Evolutionary conservation across 2,329 filamentous ascomycete genomes (phyloP).

Genomic region (Neurospora sp.): DNA sequence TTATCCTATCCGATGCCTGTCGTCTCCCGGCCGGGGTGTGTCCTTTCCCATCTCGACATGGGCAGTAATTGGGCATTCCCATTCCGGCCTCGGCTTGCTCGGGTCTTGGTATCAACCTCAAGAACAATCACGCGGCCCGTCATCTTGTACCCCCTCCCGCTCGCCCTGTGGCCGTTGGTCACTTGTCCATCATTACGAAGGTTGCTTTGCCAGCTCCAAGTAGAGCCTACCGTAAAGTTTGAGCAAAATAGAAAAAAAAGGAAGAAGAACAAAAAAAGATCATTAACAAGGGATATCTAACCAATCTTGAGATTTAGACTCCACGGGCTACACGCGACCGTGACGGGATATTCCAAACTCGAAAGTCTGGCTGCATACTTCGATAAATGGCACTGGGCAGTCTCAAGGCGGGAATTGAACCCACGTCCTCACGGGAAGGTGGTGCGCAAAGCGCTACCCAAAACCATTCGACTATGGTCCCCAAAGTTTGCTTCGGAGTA

Average conservation of each 20-base stretch:
- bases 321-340: too few species aligned
- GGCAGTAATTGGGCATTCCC: neutral
- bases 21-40: neutral
- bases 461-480: too few species aligned
- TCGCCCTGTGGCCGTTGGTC: conserved; percentile 20
- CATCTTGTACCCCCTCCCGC: conserved; percentile 21
- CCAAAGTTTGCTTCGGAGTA: too few species aligned
- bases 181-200: conserved; percentile 35
- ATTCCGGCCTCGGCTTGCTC: neutral
- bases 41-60: neutral
- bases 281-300: too few species aligned
- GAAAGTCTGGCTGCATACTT: too few species aligned
- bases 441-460: too few species aligned
- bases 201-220: conserved; percentile 37
- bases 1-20: neutral
- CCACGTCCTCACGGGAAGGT: too few species aligned
- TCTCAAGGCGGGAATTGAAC: too few species aligned
- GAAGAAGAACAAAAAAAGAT: too few species aligned
- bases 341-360: too few species aligned
- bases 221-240: conserved; percentile 30
- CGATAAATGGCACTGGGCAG: too few species aligned
- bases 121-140: conserved; percentile 30
- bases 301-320: too few species aligned
- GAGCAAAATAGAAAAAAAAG: conserved; percentile 10
- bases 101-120: neutral